phyloP scores from a whole-genome alignment of 306 rosid genomes.

The Albizia julibrissin region DNA sequence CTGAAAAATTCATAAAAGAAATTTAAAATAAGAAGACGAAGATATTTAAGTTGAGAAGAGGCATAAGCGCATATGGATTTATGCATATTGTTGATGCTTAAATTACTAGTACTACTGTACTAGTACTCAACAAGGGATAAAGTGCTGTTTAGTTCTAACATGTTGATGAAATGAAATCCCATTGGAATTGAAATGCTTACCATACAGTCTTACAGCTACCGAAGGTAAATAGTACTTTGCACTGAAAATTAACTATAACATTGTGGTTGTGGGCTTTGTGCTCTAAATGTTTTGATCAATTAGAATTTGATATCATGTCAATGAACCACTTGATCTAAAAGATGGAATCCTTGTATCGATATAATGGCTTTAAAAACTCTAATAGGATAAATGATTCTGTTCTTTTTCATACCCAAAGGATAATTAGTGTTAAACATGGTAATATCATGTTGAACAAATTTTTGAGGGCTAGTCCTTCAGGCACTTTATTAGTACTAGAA shows the following conservation, averaged over 20 bases:
- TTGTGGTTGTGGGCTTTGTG: not conserved
- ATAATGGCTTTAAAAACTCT: not conserved
- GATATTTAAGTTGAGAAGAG: not conserved
- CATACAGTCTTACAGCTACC: not conserved
- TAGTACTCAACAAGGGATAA: too few relatives aligned
- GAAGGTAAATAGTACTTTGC: not conserved
- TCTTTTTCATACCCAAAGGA: not conserved
- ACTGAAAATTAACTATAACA: not conserved
- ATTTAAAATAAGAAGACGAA: not conserved
- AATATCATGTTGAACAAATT: not conserved
- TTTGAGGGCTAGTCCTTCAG: not conserved
- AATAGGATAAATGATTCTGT: not conserved
- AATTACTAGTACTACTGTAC: not conserved
- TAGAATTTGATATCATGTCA: not conserved
- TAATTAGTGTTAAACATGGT: not conserved
- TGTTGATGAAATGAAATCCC: too few relatives aligned
- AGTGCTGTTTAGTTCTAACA: too few relatives aligned
- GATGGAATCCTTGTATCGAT: not conserved
- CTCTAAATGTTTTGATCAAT: not conserved
- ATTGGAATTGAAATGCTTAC: not conserved
- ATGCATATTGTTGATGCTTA: not conserved
- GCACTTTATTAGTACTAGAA: not conserved
- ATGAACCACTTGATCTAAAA: not conserved
- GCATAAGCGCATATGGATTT: not conserved
- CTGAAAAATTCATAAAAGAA: not conserved